These are phyloP conservation scores for Neospora caninum DNA, from an alignment of 169 alveolate genomes.

Conservation along the genomic window DNA sequence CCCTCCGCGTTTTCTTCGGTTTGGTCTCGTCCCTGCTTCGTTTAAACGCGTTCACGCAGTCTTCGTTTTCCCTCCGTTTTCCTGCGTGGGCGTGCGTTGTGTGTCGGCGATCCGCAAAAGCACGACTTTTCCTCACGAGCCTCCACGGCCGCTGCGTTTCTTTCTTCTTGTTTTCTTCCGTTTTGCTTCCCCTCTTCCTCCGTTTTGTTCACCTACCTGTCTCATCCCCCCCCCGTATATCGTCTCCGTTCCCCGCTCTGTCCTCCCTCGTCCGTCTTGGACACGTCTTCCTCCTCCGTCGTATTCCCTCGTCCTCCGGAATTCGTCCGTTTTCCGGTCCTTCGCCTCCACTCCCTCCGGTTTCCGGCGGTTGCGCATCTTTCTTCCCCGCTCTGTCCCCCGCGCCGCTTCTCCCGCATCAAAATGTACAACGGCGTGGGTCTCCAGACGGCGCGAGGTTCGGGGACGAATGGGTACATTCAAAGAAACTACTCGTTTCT, in stretches of 20 bases:
- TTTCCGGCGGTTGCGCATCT: too few relatives aligned
- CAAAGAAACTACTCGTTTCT: conserved; percentile 81
- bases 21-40: too few relatives aligned
- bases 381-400: not conserved
- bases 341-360: too few relatives aligned
- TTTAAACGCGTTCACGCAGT: too few relatives aligned
- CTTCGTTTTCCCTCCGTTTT: too few relatives aligned
- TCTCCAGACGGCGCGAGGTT: conserved; percentile 87
- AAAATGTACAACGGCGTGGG: conserved; percentile 90
- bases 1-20: too few relatives aligned
- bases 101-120: too few relatives aligned
- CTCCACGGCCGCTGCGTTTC: not conserved
- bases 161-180: not conserved
- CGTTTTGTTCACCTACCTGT: not conserved
- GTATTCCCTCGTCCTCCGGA: too few relatives aligned
- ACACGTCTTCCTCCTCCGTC: too few relatives aligned
- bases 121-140: too few relatives aligned
- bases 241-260: not conserved
- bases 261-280: not conserved
- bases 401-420: not conserved
- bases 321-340: too few relatives aligned
- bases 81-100: not conserved
- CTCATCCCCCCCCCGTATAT: not conserved
- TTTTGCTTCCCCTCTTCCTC: not conserved
- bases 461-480: conserved; percentile 91